phyloP scores from a whole-genome alignment of 257 asterid species.

The Eucommia ulmoides region DNA sequence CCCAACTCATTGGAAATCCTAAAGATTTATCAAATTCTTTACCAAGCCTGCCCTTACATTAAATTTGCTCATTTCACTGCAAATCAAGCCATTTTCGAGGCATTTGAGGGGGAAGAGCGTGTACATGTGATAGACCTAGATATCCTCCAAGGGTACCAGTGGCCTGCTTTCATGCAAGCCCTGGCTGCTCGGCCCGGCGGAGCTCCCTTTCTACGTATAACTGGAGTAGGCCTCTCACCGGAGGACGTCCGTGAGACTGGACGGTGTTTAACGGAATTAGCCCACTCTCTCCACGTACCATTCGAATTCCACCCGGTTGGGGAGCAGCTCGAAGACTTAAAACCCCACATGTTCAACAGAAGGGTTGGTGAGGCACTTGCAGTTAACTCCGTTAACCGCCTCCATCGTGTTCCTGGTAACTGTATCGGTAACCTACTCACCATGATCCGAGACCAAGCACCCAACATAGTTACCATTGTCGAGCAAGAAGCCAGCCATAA shows the following conservation, averaged over 20 bases:
- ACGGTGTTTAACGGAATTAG: constrained; percentile 50
- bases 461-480: constrained; percentile 75
- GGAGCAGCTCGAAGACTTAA: constrained; percentile 56
- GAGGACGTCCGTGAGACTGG: constrained; percentile 61
- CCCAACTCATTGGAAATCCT: constrained; percentile 63
- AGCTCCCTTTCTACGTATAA: constrained; percentile 65
- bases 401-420: constrained; percentile 52
- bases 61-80: constrained; percentile 87
- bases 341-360: constrained; percentile 72
- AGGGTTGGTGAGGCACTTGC: constrained; percentile 82
- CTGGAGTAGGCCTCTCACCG: constrained; percentile 66
- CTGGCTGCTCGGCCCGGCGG: constrained; percentile 77
- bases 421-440: constrained; percentile 40
- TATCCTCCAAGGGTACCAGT: constrained; percentile 79
- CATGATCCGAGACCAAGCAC: constrained; percentile 74
- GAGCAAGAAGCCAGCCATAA: constrained; percentile 90
- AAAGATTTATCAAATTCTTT: constrained; percentile 71
- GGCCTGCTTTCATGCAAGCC: constrained; percentile 96
- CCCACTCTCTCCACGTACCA: constrained; percentile 68
- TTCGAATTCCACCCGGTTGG: constrained; percentile 74
- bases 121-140: constrained; percentile 82
- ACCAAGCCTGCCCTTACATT: constrained; percentile 83
- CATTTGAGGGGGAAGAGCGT: constrained; percentile 56
- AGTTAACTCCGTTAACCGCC: constrained; percentile 62
- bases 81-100: constrained; percentile 80